Base-by-base conservation (phyloP, 352 stramenopile genomes). In the Phytophthora litchii region DNA sequence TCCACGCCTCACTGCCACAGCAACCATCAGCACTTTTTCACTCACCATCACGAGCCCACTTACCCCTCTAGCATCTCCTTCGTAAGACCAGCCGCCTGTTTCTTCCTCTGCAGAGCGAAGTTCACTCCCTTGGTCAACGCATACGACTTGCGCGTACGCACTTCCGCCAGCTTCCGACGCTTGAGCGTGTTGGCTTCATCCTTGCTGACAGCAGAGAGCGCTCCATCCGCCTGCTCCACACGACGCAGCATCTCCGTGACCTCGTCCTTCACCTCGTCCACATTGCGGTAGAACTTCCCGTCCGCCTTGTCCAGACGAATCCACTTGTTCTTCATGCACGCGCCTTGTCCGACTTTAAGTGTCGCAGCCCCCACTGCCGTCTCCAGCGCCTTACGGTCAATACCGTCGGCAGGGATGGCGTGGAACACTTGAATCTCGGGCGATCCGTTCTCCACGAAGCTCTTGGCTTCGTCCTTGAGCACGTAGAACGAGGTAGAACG, bases 271-370 rank as follows among this genome's bases (percentile, higher is more conserved):
- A 92, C 72, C 6, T 72, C 45, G 8, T 89, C 81, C 6, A 87
- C 81, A 49, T 86, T 90, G 74, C 84, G 84, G 67, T 87, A 89
- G 45, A 98, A 78, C 63, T 96, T 94, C 17, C 79, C 83, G n/a
- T 81, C 78, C 21, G 82, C 79, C 62, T 96, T 95, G 74, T 98
- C 91, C 54, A 98, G 91, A 48, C 92, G 90, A 51, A 98, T 90
- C 96, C 96, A 99, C 66, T 97, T 98, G 78, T 98, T 98, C 80
- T 99, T 98, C 92, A 99, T 98, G 72, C 90, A 98, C 62, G 92
- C 96, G 53, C 93, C 94, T 67, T 98, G 93, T 10, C 96, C 97
- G 68, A 99, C 93, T 69, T 99, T 99, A 61, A 94, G 85, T 11
- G 88, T 82, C 19, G 92, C 73, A 17, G 92, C 87, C 21, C 89